A percentile compares a stretch with the other conserved stretches of the same genome.
phyloP scores from a whole-genome alignment of 1,284 basidiomycete genomes.

The Papiliotrema flavescens region DNA sequence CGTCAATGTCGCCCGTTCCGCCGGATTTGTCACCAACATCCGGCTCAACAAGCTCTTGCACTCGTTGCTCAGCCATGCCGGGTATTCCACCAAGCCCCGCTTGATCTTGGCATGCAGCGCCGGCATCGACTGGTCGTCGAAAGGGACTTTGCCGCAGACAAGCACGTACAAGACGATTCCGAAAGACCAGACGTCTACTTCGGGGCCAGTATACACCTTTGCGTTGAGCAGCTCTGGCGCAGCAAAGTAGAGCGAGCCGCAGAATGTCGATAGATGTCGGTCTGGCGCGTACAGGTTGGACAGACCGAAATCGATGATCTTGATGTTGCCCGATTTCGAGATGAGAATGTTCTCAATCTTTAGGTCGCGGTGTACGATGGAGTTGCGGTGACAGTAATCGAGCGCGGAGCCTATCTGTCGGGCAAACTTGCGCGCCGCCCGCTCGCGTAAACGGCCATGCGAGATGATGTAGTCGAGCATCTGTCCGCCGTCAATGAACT shows the following conservation, averaged over 20 bases:
- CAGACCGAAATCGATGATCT: conserved; percentile 98
- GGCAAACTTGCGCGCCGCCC: conserved; percentile 94
- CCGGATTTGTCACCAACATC: conserved; percentile 95
- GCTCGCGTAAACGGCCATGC: conserved; percentile 91
- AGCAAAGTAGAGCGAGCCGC: conserved; percentile 96
- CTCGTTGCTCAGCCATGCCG: conserved; percentile 92
- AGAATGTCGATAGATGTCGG: conserved; percentile 86
- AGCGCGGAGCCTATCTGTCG: conserved; percentile 93
- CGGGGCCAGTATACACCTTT: conserved; percentile 92
- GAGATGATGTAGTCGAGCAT: conserved; percentile 99
- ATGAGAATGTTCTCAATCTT: conserved; percentile 99
- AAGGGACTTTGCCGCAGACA: conserved; percentile 97
- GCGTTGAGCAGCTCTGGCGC: conserved; percentile 96
- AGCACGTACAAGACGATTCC: conserved; percentile 97
- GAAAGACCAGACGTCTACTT: conserved; percentile 99
- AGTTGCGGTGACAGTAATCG: conserved; percentile 96
- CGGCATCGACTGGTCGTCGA: conserved; percentile 99
- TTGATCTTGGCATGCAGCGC: conserved; percentile 99
- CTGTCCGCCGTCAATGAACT: conserved; percentile 98
- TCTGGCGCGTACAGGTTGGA: conserved; percentile 93
- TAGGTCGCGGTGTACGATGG: conserved; percentile 91
- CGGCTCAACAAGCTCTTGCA: conserved; percentile 90
- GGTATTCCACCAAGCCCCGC: conserved; percentile 93
- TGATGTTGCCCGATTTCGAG: conserved; percentile 97
- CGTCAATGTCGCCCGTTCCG: conserved; percentile 70